Evolutionary conservation across 2,329 filamentous ascomycete genomes (phyloP), one percentile per base, ranked within the genome.

Genomic region (Aspergillus arachidicola): DNA sequence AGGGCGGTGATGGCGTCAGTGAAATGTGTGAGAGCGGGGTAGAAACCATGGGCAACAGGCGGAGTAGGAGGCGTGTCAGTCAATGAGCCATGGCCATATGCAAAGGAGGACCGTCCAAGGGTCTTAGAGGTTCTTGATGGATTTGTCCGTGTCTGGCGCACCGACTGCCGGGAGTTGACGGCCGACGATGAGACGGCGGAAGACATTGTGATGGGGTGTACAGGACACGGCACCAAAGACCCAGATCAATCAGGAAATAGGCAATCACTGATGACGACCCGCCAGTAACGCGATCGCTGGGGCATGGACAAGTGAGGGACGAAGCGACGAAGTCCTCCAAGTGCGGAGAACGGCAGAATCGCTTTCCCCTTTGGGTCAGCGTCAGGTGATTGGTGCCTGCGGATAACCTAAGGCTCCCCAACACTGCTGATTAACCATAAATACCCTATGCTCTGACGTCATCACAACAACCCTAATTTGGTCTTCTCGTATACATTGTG

Each of bases 1-100:
- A 99, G 87, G 45, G 94, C 94, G 58, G 93, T 90, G 75, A 98
- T 93, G 66, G 93, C 90, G 78, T 98, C 94, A 66, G 94, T 92
- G 76, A 99, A 98, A 75, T 89, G 88, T 46, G 86, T 86, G 66
- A 91, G 84, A 28, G 87, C 88, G 63, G 89, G 88, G 70, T 87
- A 89, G 78, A 91, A 88, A 45, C 80, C 81, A 57, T 80, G 78
- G 43, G 79, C 77, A 21, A 79, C 71, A 64, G 75, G 70, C 61
- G 73, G 66, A 14, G 71, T 69, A 14, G 71, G 60, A 59, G 73
- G 68, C 36, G 72, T 66, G 43, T 75, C 72, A 14, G 62, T 60
- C 60, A 70, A 68, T n/a, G 72, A 71, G 36, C 65, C 66, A 63
- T 76, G 75, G 30, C 78, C 75, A 54, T 74, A 77, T 50, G 76